Conservation (phyloP, 2,329 filamentous ascomycete genomes). For the Colletotrichum noveboracense region DNA sequence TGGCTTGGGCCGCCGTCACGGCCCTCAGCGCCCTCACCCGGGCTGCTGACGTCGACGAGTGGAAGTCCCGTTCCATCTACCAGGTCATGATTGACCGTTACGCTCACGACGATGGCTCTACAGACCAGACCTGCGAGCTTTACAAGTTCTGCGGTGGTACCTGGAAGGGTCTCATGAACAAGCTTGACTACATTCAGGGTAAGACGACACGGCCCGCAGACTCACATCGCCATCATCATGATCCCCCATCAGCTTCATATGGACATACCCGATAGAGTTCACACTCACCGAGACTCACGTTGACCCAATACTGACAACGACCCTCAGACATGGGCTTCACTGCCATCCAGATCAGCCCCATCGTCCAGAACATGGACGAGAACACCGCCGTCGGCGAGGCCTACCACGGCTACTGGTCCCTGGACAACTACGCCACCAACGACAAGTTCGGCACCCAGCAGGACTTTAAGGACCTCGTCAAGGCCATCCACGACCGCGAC, state of each 20-base stretch:
- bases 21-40: constrained; percentile 3
- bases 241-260: not conserved
- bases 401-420: constrained; percentile 47
- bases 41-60: constrained; percentile 14
- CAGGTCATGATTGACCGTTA: constrained; percentile 51
- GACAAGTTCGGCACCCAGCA: constrained; percentile 52
- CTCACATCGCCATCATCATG: not conserved
- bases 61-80: constrained; percentile 43
- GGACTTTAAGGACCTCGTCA: constrained; percentile 51
- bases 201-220: constrained; percentile 13
- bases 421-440: constrained; percentile 47
- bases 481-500: constrained; percentile 52
- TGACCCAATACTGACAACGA: not conserved
- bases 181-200: constrained; percentile 55
- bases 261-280: not conserved
- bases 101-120: constrained; percentile 45
- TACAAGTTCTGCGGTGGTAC: constrained; percentile 55
- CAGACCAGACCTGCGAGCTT: constrained; percentile 44
- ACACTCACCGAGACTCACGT: not conserved
- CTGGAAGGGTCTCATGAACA: constrained; percentile 51
- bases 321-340: constrained; percentile 18
- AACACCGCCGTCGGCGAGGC: constrained; percentile 26
- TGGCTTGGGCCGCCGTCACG: constrained; percentile 14
- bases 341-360: constrained; percentile 64
- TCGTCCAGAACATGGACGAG: constrained; percentile 47